Percentiles rank a stretch among this genome's conserved stretches.
Conservation (phyloP, 208 protist species). For the Acanthamoeba lenticulata region DNA sequence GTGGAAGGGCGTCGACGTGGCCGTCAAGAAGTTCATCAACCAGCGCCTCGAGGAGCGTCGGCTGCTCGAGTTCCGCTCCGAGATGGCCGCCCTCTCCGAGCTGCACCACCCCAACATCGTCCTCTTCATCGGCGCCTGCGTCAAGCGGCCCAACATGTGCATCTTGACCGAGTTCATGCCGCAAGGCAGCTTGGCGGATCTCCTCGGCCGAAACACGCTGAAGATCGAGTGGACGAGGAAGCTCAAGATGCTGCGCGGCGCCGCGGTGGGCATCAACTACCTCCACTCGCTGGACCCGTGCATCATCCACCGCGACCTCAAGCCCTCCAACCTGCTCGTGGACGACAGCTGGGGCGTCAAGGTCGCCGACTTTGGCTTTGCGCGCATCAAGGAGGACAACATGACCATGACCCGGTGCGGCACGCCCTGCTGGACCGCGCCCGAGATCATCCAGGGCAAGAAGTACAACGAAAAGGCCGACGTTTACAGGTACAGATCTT, state of each 20-base stretch:
- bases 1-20: conserved; percentile 65
- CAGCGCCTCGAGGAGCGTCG: conserved; percentile 30
- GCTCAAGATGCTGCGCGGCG: neutral
- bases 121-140: conserved; percentile 51
- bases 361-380: conserved; percentile 79
- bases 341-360: conserved; percentile 79
- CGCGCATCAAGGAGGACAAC: conserved; percentile 35
- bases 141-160: conserved; percentile 30
- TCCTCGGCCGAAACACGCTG: neutral
- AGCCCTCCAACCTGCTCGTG: neutral
- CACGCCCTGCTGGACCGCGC: conserved; percentile 79
- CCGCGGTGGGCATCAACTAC: neutral
- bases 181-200: neutral
- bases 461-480: conserved; percentile 78
- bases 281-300: neutral
- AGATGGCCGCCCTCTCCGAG: conserved; percentile 38
- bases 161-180: conserved; percentile 39
- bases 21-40: conserved; percentile 61
- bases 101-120: conserved; percentile 65
- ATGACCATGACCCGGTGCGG: conserved; percentile 78
- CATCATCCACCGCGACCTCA: neutral
- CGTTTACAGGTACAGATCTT: conserved; percentile 74
- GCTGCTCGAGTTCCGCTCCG: conserved; percentile 39
- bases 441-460: conserved; percentile 72
- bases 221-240: conserved; percentile 26